Base-by-base conservation (phyloP, 2,329 filamentous ascomycete genomes). In the Sphaerulina populicola region DNA sequence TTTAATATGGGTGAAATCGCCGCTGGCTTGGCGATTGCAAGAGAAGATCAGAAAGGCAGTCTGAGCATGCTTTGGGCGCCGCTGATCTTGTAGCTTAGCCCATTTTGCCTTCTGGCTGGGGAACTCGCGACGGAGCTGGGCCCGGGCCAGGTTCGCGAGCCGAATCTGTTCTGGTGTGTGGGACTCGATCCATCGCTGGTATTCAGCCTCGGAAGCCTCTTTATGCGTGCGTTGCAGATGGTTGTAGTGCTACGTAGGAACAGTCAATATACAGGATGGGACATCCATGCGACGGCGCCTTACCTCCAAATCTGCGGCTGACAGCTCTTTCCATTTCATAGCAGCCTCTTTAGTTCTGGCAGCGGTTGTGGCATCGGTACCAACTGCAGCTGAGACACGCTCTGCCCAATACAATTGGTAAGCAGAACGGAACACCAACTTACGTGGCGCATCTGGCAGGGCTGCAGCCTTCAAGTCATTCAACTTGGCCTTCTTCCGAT, bases 91-190 rank as follows among this genome's bases (percentile, higher is more conserved):
- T 47, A 85, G 72, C n/a, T 44, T n/a, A 2, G 53, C 45, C 50
- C 52, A 62, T 27, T 59, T 60, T 6, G 23, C 21, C 3, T 45
- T 54, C 10, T 44, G 55, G 4, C 54, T 44, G 38, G 43, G 41
- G 15, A 44, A 37, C 18, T 47, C 43, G 35, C 52, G 61, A 33
- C 64, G 62, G 14, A 77, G 59, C 4, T 39, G 9, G 1, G 36
- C 52, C 35, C 82, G 78, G 9, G 82, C 82, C 9, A 57, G 61
- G 64, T 86, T 86, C 51, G 82, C 82, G 2, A 71, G 52, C 41
- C 69, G 69, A 58, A 86, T 83, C 61, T 82, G 64, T 4, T 77
- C 69, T 8, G 78, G 74, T 1, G 77, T 78, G 61, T 81, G 67
- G 2, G 65, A 68, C 30, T 74, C 64, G 15, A 85, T 64, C 78